Evolutionary conservation across 208 protist genomes (phyloP), one percentile per base, ranked within the genome.

Genomic region (Wallacemonas sp.): DNA sequence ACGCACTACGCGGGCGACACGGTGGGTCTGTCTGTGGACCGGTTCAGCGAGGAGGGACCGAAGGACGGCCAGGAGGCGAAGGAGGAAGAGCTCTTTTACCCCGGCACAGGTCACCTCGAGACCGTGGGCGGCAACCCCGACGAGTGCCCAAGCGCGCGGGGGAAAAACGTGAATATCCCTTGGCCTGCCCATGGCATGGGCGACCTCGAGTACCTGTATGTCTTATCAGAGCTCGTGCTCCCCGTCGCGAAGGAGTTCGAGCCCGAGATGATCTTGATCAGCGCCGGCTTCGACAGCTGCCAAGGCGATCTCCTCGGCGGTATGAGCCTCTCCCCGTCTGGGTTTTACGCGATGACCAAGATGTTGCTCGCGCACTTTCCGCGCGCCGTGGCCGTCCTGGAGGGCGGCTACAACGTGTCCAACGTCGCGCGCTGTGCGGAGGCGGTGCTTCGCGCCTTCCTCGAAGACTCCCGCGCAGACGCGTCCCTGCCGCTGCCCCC

Each of bases 231-330:
- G 39, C n/a, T 99, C n/a, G 81, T 99, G 1, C 50, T 98, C 2
- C 98, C 97, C 1, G 86, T 94, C 1, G 78, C 78, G 18, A 26
- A 61, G 12, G 93, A 98, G 72, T 99, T 97, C 67, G n/a, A 45
- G 3, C 97, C 98, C 0, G 86, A 98, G 46, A 26, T 98, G 32
- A 84, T 99, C 16, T 71, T 99, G 59, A 72, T 99, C 31, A 95
- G 92, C 66, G 93, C 84, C 29, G 98, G 98, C n/a, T 99, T 98
- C 65, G 98, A 99, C 76, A 93, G 93, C 25, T 95, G 89, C 8
- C 62, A 75, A n/a, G 96, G 94, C 1, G 97, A 99, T 73, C 71
- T 96, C n/a, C 78, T 98, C 1, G 97, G 97, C 11, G 84, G 78
- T 22, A 97, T 97, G 92, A 54, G 67, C 5, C 25, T 97, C 14